These are phyloP conservation scores for Brassica rapa DNA, from an alignment of 345 rosid species.

Conservation along the genomic window DNA sequence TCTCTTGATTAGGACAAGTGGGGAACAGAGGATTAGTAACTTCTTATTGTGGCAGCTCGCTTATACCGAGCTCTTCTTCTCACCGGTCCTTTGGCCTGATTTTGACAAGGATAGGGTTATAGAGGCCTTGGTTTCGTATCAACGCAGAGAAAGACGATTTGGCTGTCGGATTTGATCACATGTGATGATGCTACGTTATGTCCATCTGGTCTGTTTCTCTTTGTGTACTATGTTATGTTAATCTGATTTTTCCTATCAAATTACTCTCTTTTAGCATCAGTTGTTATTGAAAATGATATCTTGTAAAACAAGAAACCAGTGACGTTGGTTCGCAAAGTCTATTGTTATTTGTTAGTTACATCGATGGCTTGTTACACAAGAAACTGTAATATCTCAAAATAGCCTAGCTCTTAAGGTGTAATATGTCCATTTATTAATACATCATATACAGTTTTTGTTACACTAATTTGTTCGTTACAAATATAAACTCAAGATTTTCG, in stretches of 20 bases:
- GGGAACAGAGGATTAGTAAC: conserved; percentile 77
- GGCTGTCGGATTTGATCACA: conserved; percentile 42
- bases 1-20: conserved; percentile 70
- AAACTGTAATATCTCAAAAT: not conserved
- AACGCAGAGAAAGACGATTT: conserved; percentile 64
- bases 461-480: not conserved
- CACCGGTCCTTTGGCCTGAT: conserved; percentile 69
- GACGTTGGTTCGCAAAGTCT: not conserved
- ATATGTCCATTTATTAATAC: conserved; percentile 16
- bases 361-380: conserved; percentile 11
- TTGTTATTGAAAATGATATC: not conserved
- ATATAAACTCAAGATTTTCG: conserved; percentile 38
- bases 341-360: not conserved
- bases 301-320: not conserved
- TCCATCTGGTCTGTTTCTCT: not conserved
- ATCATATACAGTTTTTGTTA: conserved; percentile 15
- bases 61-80: conserved; percentile 71
- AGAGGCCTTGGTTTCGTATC: conserved; percentile 58
- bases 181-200: not conserved
- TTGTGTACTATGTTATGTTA: not conserved
- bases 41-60: conserved; percentile 78
- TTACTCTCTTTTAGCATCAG: not conserved
- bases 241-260: not conserved
- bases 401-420: not conserved
- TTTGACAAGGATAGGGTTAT: conserved; percentile 51